Base-by-base conservation (phyloP, 768 basidiomycete genomes). In the Russula lepida region DNA sequence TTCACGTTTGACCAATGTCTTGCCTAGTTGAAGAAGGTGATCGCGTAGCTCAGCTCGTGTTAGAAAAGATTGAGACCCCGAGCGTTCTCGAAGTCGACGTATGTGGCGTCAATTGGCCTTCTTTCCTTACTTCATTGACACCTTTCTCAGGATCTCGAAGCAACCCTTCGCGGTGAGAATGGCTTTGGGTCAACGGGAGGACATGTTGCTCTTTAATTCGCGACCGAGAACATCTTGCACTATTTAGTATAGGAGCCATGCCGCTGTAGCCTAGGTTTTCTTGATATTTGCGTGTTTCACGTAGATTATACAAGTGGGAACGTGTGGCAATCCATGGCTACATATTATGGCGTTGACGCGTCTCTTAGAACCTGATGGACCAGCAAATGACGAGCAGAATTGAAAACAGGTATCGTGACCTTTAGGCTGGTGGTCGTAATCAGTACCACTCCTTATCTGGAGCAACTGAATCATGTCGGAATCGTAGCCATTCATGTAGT, bases 141-240 rank as follows among this genome's bases (percentile, higher is more conserved):
- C 37, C 44, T 30, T 60, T 19, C 7, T 32, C 33, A 95, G 92
- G 80, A 88, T 64, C 83, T 99, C 7, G 90, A 92, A 54, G 84
- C 86, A 60, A 98, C 97, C 0, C 69, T 82, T 32, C 85, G 97
- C 43, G 95, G 97, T 21, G 77, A 77, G 25, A 85, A 85, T 39
- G 97, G 94, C 0, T 98, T 97, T 66, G 97, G 97, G 0, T 98
- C 95, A 5, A 98, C 95, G 3, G 95, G 95, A 12, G 95, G 94
- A 11, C 88, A 92, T 69, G 74, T 63, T 0, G 60, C 50, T 32
- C 60, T 62, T 37, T 57, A 30, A 35, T 32, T 19, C 11, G 23
- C 32, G 4, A 15, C 17, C 0, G 30, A 13, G 21, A 25, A 6
- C 23, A 28, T 25, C 11, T 30, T 19, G n/a, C 28, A 19, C 12